A percentile compares a stretch with the other conserved stretches of the same genome.
Conservation (phyloP, 352 stramenopile species). For the Thraustochytrium striatum region DNA sequence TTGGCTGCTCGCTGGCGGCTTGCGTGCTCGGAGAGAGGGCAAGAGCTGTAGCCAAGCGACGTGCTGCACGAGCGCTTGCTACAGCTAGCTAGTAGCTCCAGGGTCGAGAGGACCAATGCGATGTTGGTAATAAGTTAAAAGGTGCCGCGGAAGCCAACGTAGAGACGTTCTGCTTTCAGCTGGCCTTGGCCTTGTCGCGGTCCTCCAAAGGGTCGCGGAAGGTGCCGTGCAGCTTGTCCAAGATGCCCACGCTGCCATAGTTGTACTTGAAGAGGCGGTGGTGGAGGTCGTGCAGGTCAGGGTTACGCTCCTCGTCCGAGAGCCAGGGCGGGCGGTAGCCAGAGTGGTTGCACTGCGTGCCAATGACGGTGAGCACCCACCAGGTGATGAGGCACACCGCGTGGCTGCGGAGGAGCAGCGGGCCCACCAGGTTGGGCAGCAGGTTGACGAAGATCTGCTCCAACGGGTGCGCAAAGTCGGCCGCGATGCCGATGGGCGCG, state of each 20-base stretch:
- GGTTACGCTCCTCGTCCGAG: neutral
- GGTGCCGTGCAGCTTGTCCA: slow-evolving; percentile 36
- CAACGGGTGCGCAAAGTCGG: slow-evolving; percentile 26
- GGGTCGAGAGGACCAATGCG: too few relatives aligned
- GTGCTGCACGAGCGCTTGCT: too few relatives aligned
- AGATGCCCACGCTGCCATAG: slow-evolving; percentile 34
- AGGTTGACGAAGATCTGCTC: slow-evolving; percentile 51
- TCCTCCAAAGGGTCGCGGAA: slow-evolving; percentile 25
- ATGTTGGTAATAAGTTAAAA: too few relatives aligned
- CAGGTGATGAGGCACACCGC: neutral
- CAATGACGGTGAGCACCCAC: slow-evolving; percentile 16
- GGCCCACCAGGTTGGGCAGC: slow-evolving; percentile 5
- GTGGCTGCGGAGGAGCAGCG: slow-evolving; percentile 33
- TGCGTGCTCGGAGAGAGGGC: too few relatives aligned
- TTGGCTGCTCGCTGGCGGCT: too few relatives aligned
- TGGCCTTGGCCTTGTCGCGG: neutral
- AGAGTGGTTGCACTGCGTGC: slow-evolving; percentile 17
- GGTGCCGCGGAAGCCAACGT: too few relatives aligned
- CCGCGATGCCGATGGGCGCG: slow-evolving; percentile 20
- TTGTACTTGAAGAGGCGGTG: slow-evolving; percentile 6
- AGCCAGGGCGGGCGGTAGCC: slow-evolving; percentile 28
- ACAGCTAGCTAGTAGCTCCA: too few relatives aligned
- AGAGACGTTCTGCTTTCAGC: too few relatives aligned
- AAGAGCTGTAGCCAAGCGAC: too few relatives aligned
- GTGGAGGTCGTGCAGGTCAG: slow-evolving; percentile 32